Evolutionary conservation across 1,284 basidiomycete species (phyloP).

Genomic region (Bondarzewia mesenterica): DNA sequence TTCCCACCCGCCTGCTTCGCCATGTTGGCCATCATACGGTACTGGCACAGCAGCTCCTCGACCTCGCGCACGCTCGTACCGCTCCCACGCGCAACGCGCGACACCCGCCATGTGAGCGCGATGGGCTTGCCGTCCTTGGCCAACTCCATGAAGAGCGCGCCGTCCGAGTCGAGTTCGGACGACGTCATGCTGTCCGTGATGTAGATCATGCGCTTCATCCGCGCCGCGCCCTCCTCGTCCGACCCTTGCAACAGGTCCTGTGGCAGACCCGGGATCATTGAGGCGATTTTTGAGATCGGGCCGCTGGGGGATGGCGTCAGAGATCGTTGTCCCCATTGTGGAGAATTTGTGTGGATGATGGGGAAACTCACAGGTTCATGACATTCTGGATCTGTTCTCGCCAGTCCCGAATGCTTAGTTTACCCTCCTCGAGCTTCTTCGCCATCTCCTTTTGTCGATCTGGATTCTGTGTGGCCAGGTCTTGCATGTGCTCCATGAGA

Average conservation of each 20-base stretch:
- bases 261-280: conserved; percentile 97
- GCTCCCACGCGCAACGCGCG: conserved; percentile 86
- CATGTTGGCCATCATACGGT: conserved; percentile 96
- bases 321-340: neutral
- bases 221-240: conserved; percentile 84
- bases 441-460: conserved; percentile 98
- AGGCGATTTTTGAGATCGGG: conserved; percentile 95
- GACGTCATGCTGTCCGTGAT: conserved; percentile 98
- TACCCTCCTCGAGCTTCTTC: conserved; percentile 96
- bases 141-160: conserved; percentile 76
- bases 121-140: conserved; percentile 80
- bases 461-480: conserved; percentile 85
- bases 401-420: conserved; percentile 96
- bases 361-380: conserved; percentile 81
- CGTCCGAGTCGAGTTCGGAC: conserved; percentile 93
- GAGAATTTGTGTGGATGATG: too few species aligned
- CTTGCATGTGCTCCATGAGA: conserved; percentile 97
- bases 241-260: conserved; percentile 85
- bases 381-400: conserved; percentile 95
- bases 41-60: conserved; percentile 92
- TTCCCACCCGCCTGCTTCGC: conserved; percentile 96
- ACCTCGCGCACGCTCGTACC: conserved; percentile 97
- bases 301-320: conserved; percentile 53
- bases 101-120: conserved; percentile 80
- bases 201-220: conserved; percentile 98